Evolutionary conservation across 495 filamentous ascomycete species (phyloP), one percentile per base, ranked within the genome.

Genomic region (Letharia columbiana): DNA sequence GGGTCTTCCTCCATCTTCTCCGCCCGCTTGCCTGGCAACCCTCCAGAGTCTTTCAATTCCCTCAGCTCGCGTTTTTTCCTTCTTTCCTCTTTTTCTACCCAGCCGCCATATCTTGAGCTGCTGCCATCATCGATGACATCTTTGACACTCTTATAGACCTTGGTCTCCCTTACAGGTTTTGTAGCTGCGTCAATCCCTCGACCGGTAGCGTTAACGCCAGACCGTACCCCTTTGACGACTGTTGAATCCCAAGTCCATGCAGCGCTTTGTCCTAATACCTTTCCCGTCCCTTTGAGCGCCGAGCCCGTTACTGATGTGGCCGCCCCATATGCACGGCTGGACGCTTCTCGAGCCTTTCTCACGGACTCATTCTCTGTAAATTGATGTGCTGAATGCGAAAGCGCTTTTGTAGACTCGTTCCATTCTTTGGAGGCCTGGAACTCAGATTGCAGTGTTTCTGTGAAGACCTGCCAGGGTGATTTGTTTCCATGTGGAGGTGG

Each of bases 371-470:
- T 97, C 75, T 98, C 94, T n/a, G 86, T 88, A 73, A 98, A 91
- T 67, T 96, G 83, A 70, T 96, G 87, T 35, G 91, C 92, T 1
- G 87, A 89, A 47, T 89, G 88, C 17, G 91, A 91, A 15, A 98
- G 83, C 62, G 92, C 91, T 75, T 98, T 97, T 23, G 92, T 98
- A 54, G 91, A 96, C 71, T 98, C 94, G 71, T 98, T 94, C 94
- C 95, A 98, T 76, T 98, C 94, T 74, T 98, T 96, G 23, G 94
- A 98, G 39, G 92, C 89, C 73, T 96, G 92, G 77, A 98, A 94
- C 74, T 98, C 94, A 61, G 82, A 80, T 72, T 90, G 85, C 75
- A 98, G 84, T 63, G 94, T 98, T 71, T 98, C 94, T 67, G 91
- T 89, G 81, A 98, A 98, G 49, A 98, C 94, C 76, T 96, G 91